These are phyloP conservation scores for Fusarium lyarnte DNA, from an alignment of 2,329 filamentous ascomycete genomes.

Conservation along the genomic window DNA sequence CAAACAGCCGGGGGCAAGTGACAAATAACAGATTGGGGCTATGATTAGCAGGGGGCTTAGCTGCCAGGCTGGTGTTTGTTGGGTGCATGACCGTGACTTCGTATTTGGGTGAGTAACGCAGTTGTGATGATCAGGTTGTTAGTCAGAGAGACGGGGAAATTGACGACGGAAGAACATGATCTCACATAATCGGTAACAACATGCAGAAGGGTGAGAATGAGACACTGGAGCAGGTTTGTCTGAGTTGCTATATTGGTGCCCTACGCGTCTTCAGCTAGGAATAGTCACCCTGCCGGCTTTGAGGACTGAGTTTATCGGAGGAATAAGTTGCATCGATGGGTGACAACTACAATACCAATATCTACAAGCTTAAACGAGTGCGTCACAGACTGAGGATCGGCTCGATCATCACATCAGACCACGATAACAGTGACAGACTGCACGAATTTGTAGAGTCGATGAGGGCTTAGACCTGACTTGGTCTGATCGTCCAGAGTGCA, in stretches of 20 bases:
- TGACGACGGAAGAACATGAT: neutral
- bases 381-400: neutral
- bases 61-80: neutral
- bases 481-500: neutral
- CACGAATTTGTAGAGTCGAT: neutral
- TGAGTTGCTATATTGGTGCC: neutral
- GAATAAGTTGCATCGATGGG: neutral
- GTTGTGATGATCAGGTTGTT: neutral
- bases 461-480: neutral
- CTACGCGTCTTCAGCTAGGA: neutral
- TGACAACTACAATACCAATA: neutral
- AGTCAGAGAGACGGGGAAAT: neutral
- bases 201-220: neutral
- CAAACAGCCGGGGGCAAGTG: neutral
- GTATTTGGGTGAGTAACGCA: neutral
- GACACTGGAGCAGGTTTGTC: neutral
- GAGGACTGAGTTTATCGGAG: neutral
- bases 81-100: neutral
- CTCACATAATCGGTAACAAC: constrained; percentile 20
- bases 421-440: neutral
- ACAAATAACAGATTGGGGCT: neutral
- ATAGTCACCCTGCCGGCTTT: neutral
- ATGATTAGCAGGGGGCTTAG: constrained; percentile 36
- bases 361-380: neutral
- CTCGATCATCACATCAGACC: neutral